Percentiles rank a stretch among this genome's conserved stretches.
These are phyloP conservation scores for Asterophora lycoperdoides DNA, from an alignment of 768 basidiomycete species.

Conservation along the genomic window DNA sequence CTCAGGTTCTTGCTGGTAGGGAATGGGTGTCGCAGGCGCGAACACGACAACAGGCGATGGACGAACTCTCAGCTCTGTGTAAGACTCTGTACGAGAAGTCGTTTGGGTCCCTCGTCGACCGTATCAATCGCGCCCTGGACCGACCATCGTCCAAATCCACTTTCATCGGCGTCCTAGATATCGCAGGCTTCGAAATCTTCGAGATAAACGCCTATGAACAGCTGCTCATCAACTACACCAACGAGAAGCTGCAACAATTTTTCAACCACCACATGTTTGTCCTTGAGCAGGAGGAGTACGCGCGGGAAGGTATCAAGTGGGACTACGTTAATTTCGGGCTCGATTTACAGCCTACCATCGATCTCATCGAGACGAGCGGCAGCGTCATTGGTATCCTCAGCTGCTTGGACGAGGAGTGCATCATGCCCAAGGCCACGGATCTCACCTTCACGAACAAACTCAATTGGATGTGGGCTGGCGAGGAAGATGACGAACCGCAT, in stretches of 20 bases:
- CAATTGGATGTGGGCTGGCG: slow-evolving; percentile 66
- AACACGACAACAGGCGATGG: slow-evolving; percentile 85
- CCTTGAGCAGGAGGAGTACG: slow-evolving; percentile 97
- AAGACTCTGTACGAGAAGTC: slow-evolving; percentile 98
- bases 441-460: slow-evolving; percentile 93
- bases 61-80: slow-evolving; percentile 86
- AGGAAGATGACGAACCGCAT: slow-evolving; percentile 52
- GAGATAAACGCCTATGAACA: slow-evolving; percentile 95
- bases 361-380: slow-evolving; percentile 88
- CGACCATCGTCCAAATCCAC: slow-evolving; percentile 87
- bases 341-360: slow-evolving; percentile 97
- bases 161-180: slow-evolving; percentile 98
- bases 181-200: slow-evolving; percentile 98
- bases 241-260: slow-evolving; percentile 97
- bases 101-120: slow-evolving; percentile 89
- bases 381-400: slow-evolving; percentile 85
- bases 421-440: slow-evolving; percentile 99
- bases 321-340: slow-evolving; percentile 97
- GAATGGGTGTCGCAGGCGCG: slow-evolving; percentile 97
- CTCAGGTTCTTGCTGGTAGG: slow-evolving; percentile 87
- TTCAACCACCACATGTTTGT: slow-evolving; percentile 99
- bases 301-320: slow-evolving; percentile 95
- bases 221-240: slow-evolving; percentile 97
- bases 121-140: slow-evolving; percentile 92
- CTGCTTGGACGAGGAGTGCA: slow-evolving; percentile 95